phyloP scores from a whole-genome alignment of 768 basidiomycete species.

The Zangia roseola region DNA sequence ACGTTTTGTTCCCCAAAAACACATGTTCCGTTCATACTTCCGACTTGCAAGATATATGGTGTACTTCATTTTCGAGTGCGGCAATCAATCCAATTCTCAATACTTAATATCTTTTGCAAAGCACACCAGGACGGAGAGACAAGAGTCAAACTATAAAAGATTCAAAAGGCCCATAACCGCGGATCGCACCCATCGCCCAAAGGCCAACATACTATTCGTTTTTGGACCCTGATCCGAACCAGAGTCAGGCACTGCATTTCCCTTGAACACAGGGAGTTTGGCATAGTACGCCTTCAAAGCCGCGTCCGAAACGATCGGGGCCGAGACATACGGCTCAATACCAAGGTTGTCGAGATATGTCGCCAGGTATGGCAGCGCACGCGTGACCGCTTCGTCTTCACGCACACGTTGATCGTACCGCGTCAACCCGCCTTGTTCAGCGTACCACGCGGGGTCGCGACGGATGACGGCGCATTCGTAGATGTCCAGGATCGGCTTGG shows the following conservation, averaged over 20 bases:
- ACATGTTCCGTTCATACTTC: no score
- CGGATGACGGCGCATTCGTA: slow-evolving; percentile 54
- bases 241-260: slow-evolving; percentile 37
- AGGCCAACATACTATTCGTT: no score
- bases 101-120: no score
- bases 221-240: no score
- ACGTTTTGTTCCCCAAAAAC: no score
- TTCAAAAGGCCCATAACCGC: no score
- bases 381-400: slow-evolving; percentile 46
- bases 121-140: no score
- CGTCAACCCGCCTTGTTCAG: slow-evolving; percentile 48
- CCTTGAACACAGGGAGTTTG: slow-evolving; percentile 41
- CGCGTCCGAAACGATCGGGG: slow-evolving; percentile 52
- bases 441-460: slow-evolving; percentile 59
- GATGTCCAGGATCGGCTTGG: slow-evolving; percentile 50
- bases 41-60: no score
- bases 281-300: slow-evolving; percentile 48
- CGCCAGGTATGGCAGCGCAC: slow-evolving; percentile 43
- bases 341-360: slow-evolving; percentile 42
- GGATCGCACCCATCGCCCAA: no score
- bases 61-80: no score
- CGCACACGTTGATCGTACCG: slow-evolving; percentile 47
- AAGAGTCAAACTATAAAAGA: no score
- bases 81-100: no score
- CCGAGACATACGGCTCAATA: slow-evolving; percentile 50